phyloP scores from a whole-genome alignment of 805 yeast species.

The Saccharomycodes ludwigii region DNA sequence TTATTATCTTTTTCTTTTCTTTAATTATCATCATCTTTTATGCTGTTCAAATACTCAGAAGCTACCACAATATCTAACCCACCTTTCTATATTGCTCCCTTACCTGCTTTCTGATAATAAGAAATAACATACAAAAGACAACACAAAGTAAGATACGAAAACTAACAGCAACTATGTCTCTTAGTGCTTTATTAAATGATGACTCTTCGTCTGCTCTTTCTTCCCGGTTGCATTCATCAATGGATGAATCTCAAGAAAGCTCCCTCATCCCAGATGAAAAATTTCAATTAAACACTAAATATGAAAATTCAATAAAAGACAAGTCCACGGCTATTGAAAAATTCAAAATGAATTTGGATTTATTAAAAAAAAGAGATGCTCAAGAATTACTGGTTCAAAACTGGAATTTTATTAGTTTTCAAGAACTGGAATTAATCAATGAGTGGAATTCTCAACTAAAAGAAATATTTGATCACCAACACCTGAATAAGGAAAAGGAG shows the following conservation, averaged over 20 bases:
- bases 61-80: too few relatives aligned
- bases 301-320: not conserved
- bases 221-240: too few relatives aligned
- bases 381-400: constrained; percentile 20
- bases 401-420: constrained; percentile 23
- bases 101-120: too few relatives aligned
- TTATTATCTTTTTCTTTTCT: too few relatives aligned
- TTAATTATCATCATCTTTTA: too few relatives aligned
- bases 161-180: not conserved
- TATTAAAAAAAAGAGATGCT: constrained; percentile 14
- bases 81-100: too few relatives aligned
- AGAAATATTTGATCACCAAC: constrained; percentile 1
- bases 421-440: constrained; percentile 24
- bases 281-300: too few relatives aligned
- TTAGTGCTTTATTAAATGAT: not conserved
- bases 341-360: constrained; percentile 13
- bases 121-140: too few relatives aligned
- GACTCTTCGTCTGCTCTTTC: too few relatives aligned
- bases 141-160: too few relatives aligned
- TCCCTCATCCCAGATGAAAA: not conserved
- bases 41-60: too few relatives aligned
- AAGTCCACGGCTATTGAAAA: constrained; percentile 3
- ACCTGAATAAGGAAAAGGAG: not conserved
- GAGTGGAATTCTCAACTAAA: constrained; percentile 17
- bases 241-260: too few relatives aligned